Evolutionary conservation across 805 yeast species (phyloP).

Genomic region (Debaryomyces tyrocola): DNA sequence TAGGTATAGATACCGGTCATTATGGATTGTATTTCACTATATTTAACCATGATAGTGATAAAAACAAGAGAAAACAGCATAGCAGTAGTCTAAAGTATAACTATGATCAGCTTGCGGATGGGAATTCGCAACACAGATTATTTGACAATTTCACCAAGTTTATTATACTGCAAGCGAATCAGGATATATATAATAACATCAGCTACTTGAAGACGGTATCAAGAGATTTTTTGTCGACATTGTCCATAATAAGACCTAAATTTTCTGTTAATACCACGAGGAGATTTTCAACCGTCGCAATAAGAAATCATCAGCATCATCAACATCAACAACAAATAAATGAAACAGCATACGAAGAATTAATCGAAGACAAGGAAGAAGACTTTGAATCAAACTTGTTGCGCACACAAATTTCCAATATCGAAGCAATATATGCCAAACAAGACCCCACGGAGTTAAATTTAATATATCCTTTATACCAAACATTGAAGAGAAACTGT

Average conservation of each 20-base stretch:
- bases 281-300: constrained; percentile 6
- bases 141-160: constrained; percentile 14
- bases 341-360: constrained; percentile 3
- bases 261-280: constrained; percentile 1
- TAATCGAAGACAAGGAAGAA: constrained; percentile 1
- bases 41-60: constrained; percentile 32
- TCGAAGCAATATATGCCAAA: constrained; percentile 15
- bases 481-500: constrained; percentile 39
- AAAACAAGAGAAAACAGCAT: constrained; percentile 1
- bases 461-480: constrained; percentile 40
- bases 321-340: background rate
- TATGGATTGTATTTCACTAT: constrained; percentile 43
- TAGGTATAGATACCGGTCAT: constrained; percentile 39
- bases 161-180: constrained; percentile 31
- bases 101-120: background rate
- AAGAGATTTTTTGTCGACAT: constrained; percentile 19
- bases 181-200: constrained; percentile 28
- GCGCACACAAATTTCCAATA: constrained; percentile 18
- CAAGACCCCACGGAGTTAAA: constrained; percentile 24
- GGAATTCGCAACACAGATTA: background rate
- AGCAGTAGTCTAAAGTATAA: background rate
- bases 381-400: constrained; percentile 20
- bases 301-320: background rate
- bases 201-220: constrained; percentile 20
- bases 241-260: constrained; percentile 14